Evolutionary conservation across 345 rosid species (phyloP).

Genomic region (Geranium rotundifolium): DNA sequence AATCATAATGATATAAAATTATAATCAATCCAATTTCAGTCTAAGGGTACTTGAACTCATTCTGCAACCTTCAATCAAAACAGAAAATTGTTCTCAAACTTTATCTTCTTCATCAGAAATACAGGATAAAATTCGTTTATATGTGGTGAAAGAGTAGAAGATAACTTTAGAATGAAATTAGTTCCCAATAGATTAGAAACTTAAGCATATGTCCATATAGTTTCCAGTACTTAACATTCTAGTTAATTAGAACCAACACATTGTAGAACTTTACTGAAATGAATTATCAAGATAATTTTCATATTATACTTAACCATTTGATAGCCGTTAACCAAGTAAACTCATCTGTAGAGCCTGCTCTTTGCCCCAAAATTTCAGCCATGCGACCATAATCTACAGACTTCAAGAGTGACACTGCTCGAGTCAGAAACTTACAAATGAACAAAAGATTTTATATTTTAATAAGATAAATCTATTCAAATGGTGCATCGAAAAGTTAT

Average conservation of each 20-base stretch:
- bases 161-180: neutral
- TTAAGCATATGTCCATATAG: neutral
- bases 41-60: too few relatives aligned
- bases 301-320: constrained; percentile 63
- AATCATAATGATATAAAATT: too few relatives aligned
- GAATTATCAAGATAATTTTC: neutral
- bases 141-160: constrained; percentile 23
- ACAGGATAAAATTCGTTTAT: constrained; percentile 97
- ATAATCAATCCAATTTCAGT: too few relatives aligned
- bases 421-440: constrained; percentile 72
- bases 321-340: constrained; percentile 94
- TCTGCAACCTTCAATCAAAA: too few relatives aligned
- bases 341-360: constrained; percentile 90
- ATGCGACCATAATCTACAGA: constrained; percentile 99
- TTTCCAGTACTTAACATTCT: neutral
- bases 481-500: neutral
- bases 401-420: constrained; percentile 86
- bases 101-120: too few relatives aligned
- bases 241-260: neutral
- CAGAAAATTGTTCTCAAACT: constrained; percentile 92
- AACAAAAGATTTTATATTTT: constrained; percentile 15
- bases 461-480: constrained; percentile 3
- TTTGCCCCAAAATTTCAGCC: constrained; percentile 97
- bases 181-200: neutral
- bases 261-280: neutral